Evolutionary conservation across 2,329 filamentous ascomycete species (phyloP).

Genomic region (Penicillium brasilianum): DNA sequence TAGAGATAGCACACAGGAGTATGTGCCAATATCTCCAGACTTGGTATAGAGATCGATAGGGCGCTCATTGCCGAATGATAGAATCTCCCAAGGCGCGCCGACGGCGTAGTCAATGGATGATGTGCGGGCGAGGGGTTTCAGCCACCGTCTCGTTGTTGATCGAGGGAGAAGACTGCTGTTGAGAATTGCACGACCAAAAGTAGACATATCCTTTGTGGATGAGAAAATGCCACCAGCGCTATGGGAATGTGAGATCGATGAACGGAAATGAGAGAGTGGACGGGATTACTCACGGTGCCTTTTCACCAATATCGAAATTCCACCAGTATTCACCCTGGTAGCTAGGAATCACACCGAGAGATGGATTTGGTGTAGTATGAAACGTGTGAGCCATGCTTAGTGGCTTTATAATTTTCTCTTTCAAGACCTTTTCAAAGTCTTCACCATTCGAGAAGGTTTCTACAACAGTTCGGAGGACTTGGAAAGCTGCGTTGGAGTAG

Average conservation of each 20-base stretch:
- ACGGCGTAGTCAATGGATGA: slow-evolving; percentile 46
- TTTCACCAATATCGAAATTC: slow-evolving; percentile 46
- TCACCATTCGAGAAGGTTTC: slow-evolving; percentile 46
- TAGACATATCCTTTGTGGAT: slow-evolving; percentile 49
- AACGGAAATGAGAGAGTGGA: too few species aligned
- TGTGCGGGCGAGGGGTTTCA: slow-evolving; percentile 49
- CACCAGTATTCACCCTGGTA: slow-evolving; percentile 37
- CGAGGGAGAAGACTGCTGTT: slow-evolving; percentile 43
- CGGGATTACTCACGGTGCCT: slow-evolving; percentile 43
- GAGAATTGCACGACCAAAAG: slow-evolving; percentile 53
- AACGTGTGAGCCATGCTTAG: slow-evolving; percentile 46
- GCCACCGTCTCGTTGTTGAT: slow-evolving; percentile 50
- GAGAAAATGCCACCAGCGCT: slow-evolving; percentile 53
- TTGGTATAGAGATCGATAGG: slow-evolving; percentile 34
- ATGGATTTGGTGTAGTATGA: slow-evolving; percentile 26
- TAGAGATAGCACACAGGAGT: slow-evolving; percentile 30
- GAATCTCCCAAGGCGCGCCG: slow-evolving; percentile 54
- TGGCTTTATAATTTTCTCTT: slow-evolving; percentile 44
- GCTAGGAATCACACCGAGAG: slow-evolving; percentile 44
- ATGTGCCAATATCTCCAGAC: slow-evolving; percentile 31
- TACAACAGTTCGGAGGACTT: slow-evolving; percentile 44
- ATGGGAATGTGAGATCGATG: slow-evolving; percentile 10
- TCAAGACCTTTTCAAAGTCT: slow-evolving; percentile 41
- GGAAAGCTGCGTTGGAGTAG: slow-evolving; percentile 46
- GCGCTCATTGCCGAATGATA: slow-evolving; percentile 23